phyloP scores from a whole-genome alignment of 805 yeast genomes.

The Myxozyma melibiosi region DNA sequence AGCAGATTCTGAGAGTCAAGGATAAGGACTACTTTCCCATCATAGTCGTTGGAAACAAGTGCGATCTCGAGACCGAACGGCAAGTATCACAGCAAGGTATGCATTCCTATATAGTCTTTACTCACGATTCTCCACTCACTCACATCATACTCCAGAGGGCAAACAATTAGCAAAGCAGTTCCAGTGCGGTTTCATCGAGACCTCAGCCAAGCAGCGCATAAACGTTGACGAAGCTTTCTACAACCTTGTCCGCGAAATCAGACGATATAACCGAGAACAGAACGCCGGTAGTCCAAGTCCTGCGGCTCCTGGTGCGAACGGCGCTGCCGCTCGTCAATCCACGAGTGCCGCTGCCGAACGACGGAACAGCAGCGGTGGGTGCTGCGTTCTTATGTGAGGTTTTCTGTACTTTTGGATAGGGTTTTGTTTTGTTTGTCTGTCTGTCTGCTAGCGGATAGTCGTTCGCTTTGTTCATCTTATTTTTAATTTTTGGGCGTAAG shows the following conservation, averaged over 20 bases:
- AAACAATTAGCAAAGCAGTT: conserved; percentile 70
- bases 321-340: conserved; percentile 9
- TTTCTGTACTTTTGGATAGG: neutral
- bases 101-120: neutral
- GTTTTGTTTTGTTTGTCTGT: neutral
- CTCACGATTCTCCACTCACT: neutral
- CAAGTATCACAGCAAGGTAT: conserved; percentile 45
- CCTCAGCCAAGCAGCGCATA: conserved; percentile 87
- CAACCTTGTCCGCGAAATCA: conserved; percentile 59
- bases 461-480: too few species aligned
- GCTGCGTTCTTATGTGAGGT: conserved; percentile 24
- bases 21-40: conserved; percentile 76
- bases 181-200: conserved; percentile 73
- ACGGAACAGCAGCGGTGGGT: conserved; percentile 20
- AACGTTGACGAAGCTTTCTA: conserved; percentile 87
- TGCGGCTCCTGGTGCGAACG: conserved; percentile 6
- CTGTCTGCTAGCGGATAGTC: too few species aligned
- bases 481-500: too few species aligned
- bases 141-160: conserved; percentile 55
- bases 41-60: conserved; percentile 75
- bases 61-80: conserved; percentile 74
- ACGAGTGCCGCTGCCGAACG: conserved; percentile 15
- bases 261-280: conserved; percentile 33
- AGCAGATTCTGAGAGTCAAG: conserved; percentile 77
- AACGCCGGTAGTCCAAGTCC: conserved; percentile 9